phyloP scores from a whole-genome alignment of 2,329 filamentous ascomycete genomes.

The Fusarium hainanense region DNA sequence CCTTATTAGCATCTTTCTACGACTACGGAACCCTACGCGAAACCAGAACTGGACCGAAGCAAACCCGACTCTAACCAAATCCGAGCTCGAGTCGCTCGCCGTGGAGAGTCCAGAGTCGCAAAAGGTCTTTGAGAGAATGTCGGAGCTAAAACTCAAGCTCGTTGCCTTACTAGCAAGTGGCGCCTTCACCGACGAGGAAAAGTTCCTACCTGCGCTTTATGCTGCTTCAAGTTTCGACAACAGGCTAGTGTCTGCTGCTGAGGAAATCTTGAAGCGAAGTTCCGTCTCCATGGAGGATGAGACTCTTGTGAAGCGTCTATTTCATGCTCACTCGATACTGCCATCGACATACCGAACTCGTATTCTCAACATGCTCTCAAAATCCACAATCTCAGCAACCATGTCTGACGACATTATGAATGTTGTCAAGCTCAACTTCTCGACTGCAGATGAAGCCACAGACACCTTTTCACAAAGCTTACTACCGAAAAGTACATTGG shows the following conservation, averaged over 20 bases:
- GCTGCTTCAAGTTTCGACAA: slow-evolving; percentile 86
- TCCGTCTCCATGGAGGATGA: slow-evolving; percentile 78
- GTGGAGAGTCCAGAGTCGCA: slow-evolving; percentile 68
- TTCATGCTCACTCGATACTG: slow-evolving; percentile 77
- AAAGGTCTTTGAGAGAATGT: slow-evolving; percentile 59
- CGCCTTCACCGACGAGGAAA: slow-evolving; percentile 84
- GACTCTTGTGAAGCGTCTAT: slow-evolving; percentile 72
- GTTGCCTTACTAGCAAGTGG: slow-evolving; percentile 83
- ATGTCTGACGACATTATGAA: slow-evolving; percentile 75
- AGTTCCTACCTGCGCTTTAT: slow-evolving; percentile 85
- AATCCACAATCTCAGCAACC: slow-evolving; percentile 77
- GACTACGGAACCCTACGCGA: slow-evolving; percentile 48
- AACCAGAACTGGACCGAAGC: slow-evolving; percentile 47
- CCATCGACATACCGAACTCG: slow-evolving; percentile 80
- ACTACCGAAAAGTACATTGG: slow-evolving; percentile 67
- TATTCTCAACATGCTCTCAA: slow-evolving; percentile 79
- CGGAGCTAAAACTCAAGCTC: slow-evolving; percentile 65
- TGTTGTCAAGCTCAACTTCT: slow-evolving; percentile 75
- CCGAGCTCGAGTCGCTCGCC: slow-evolving; percentile 48
- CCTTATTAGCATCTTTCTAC: slow-evolving; percentile 81
- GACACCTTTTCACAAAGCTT: slow-evolving; percentile 33
- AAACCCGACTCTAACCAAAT: slow-evolving; percentile 50
- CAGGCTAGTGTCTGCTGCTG: slow-evolving; percentile 83
- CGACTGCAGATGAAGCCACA: slow-evolving; percentile 43
- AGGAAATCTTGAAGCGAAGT: slow-evolving; percentile 87